These are phyloP conservation scores for Pachysandra terminalis DNA, from an alignment of 164 flowering plant species.

Conservation along the genomic window DNA sequence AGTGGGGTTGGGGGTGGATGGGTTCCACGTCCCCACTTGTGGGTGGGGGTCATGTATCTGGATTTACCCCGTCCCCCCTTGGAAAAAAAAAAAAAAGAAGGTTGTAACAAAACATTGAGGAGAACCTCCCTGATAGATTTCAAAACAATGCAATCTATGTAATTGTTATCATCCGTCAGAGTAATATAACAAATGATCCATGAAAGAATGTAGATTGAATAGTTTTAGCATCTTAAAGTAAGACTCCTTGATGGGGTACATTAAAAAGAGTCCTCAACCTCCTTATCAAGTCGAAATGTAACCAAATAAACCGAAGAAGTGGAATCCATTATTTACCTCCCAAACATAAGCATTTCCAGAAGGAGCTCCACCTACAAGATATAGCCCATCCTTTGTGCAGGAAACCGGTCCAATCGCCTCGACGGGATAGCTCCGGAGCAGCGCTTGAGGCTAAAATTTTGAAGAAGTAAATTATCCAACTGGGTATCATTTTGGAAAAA, in stretches of 20 bases:
- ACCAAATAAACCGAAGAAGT: background rate
- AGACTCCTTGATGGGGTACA: background rate
- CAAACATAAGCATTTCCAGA: constrained; percentile 57
- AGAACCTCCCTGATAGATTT: background rate
- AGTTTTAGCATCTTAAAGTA: background rate
- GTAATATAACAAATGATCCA: background rate
- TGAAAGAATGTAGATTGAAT: background rate
- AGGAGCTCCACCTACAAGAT: constrained; percentile 52
- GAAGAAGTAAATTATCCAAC: background rate
- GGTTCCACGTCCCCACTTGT: too few relatives aligned
- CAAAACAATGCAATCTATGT: background rate
- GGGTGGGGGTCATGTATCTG: too few relatives aligned
- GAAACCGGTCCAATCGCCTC: constrained; percentile 55
- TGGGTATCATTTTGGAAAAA: background rate
- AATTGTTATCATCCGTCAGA: background rate
- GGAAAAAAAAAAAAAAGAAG: too few relatives aligned
- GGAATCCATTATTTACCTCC: constrained; percentile 36
- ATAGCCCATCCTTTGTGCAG: constrained; percentile 44
- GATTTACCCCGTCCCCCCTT: too few relatives aligned
- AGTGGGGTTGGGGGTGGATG: too few relatives aligned
- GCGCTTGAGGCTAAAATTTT: constrained; percentile 37
- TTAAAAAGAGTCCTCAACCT: background rate
- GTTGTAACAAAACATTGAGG: too few relatives aligned
- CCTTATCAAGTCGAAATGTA: background rate
- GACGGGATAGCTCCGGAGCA: constrained; percentile 39